Conservation (phyloP, 2,329 filamentous ascomycete genomes). For the Thelonectria olida region DNA sequence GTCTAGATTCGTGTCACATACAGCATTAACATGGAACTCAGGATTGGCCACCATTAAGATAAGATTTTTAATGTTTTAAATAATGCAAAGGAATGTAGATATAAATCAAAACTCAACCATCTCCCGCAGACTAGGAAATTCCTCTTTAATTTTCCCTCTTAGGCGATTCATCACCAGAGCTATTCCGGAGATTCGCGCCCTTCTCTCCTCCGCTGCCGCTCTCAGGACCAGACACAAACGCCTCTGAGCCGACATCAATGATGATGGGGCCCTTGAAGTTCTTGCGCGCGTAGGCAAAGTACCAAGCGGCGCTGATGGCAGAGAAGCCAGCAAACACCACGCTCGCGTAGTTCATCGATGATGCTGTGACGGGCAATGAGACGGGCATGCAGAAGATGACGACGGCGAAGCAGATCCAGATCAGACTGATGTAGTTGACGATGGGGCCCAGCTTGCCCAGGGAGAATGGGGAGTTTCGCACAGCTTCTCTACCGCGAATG, state of each 20-base stretch:
- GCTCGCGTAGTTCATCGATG: conserved; percentile 72
- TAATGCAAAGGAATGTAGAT: not conserved
- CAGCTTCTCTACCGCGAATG: conserved; percentile 69
- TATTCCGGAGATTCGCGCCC: conserved; percentile 15
- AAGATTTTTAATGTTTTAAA: not conserved
- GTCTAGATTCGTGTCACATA: too few relatives aligned
- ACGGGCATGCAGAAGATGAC: conserved; percentile 81
- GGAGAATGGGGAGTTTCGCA: conserved; percentile 71
- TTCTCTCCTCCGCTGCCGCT: conserved; percentile 21
- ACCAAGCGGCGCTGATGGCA: conserved; percentile 67
- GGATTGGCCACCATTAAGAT: not conserved
- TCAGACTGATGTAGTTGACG: conserved; percentile 73
- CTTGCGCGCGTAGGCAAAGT: conserved; percentile 68
- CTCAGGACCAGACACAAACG: conserved; percentile 10
- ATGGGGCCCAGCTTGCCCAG: conserved; percentile 73
- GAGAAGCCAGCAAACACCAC: conserved; percentile 72
- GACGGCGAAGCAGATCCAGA: conserved; percentile 76
- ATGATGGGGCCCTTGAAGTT: conserved; percentile 66
- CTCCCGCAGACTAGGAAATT: not conserved
- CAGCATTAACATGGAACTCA: not conserved
- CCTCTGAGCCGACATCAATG: conserved; percentile 24
- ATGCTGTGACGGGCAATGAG: conserved; percentile 63
- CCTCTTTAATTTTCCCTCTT: conserved; percentile 13
- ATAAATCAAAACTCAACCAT: not conserved
- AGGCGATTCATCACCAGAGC: conserved; percentile 24